Conservation (phyloP, 495 filamentous ascomycete species). For the Podospora pseudoanserina region DNA sequence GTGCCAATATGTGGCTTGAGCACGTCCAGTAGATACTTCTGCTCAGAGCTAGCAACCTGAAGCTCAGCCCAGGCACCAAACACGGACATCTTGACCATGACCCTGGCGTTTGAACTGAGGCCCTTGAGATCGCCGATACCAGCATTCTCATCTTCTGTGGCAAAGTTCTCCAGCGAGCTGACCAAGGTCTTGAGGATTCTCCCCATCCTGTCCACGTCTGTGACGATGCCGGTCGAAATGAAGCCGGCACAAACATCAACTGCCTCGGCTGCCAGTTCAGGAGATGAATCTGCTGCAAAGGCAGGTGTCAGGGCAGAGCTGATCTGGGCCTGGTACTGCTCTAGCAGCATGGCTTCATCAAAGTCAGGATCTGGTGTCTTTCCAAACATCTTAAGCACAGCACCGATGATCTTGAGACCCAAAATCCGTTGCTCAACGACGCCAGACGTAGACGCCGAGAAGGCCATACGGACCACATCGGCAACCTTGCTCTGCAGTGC, state of each 20-base stretch:
- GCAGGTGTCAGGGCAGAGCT: slow-evolving; percentile 94
- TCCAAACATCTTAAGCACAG: slow-evolving; percentile 92
- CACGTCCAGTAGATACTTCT: slow-evolving; percentile 82
- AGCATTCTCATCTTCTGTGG: slow-evolving; percentile 74
- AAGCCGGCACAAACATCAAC: slow-evolving; percentile 98
- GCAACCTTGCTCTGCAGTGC: slow-evolving; percentile 80
- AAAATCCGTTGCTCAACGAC: slow-evolving; percentile 85
- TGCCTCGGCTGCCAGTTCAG: slow-evolving; percentile 89
- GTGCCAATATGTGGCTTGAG: slow-evolving; percentile 85
- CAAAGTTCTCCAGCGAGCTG: slow-evolving; percentile 87
- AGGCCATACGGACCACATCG: slow-evolving; percentile 95
- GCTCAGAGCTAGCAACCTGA: slow-evolving; percentile 92
- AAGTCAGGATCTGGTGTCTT: slow-evolving; percentile 95
- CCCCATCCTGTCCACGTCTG: slow-evolving; percentile 96
- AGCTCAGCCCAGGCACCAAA: slow-evolving; percentile 99
- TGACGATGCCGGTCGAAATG: slow-evolving; percentile 95
- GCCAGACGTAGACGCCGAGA: slow-evolving; percentile 91
- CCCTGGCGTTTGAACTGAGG: slow-evolving; percentile 90
- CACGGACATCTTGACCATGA: slow-evolving; percentile 97
- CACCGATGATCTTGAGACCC: slow-evolving; percentile 89
- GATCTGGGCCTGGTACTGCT: slow-evolving; percentile 98
- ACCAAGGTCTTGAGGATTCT: slow-evolving; percentile 91
- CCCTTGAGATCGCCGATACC: slow-evolving; percentile 91
- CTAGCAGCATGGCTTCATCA: slow-evolving; percentile 86
- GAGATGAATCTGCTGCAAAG: slow-evolving; percentile 92